These are phyloP conservation scores for Penicillium griseofulvum DNA, from an alignment of 2,329 filamentous ascomycete genomes.

Conservation along the genomic window DNA sequence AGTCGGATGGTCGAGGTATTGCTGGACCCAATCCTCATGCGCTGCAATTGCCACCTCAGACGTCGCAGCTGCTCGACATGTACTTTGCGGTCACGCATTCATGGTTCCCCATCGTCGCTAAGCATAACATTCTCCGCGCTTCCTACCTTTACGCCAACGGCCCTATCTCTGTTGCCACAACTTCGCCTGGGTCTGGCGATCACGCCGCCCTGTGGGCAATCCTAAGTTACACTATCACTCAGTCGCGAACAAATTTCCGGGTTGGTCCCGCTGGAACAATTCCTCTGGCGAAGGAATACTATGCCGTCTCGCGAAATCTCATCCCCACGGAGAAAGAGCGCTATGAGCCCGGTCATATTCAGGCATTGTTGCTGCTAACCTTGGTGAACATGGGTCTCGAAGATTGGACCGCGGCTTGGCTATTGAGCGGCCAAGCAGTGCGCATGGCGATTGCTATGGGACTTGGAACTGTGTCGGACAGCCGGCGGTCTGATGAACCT, in stretches of 20 bases:
- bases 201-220: slow-evolving; percentile 47
- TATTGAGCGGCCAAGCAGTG: slow-evolving; percentile 52
- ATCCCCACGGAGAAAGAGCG: slow-evolving; percentile 42
- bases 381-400: slow-evolving; percentile 51
- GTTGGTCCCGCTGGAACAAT: slow-evolving; percentile 18
- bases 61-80: slow-evolving; percentile 54
- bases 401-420: slow-evolving; percentile 52
- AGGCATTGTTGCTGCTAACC: slow-evolving; percentile 47
- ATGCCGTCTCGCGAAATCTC: slow-evolving; percentile 34
- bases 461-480: slow-evolving; percentile 28
- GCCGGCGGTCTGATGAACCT: slow-evolving; percentile 31
- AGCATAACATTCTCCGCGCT: slow-evolving; percentile 55
- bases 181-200: slow-evolving; percentile 38
- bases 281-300: slow-evolving; percentile 35
- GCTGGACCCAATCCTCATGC: slow-evolving; percentile 8
- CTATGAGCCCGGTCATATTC: slow-evolving; percentile 44
- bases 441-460: slow-evolving; percentile 47
- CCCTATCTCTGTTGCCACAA: slow-evolving; percentile 33
- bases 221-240: slow-evolving; percentile 42
- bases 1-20: slow-evolving; percentile 10
- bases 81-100: slow-evolving; percentile 59
- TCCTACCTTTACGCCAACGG: slow-evolving; percentile 55
- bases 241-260: slow-evolving; percentile 23
- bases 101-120: slow-evolving; percentile 60
- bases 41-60: slow-evolving; percentile 48